A percentile compares a stretch with the other conserved stretches of the same genome.
Conservation (phyloP, 2,329 filamentous ascomycete genomes). For the Arthrobotrys conoides region DNA sequence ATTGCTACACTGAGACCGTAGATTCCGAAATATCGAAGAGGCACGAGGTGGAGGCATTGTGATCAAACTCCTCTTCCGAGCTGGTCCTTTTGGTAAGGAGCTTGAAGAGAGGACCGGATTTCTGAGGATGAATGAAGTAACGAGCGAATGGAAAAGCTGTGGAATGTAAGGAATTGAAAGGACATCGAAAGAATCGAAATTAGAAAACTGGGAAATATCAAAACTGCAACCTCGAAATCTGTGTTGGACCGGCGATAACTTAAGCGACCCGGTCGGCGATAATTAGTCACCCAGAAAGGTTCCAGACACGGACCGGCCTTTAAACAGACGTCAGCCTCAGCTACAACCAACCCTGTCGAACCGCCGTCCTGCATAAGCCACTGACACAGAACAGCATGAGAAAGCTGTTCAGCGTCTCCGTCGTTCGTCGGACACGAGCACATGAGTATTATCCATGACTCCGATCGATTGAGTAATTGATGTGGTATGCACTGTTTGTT, state of each 20-base stretch:
- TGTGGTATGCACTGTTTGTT: too few species aligned
- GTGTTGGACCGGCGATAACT: constrained; percentile 36
- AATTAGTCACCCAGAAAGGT: constrained; percentile 13
- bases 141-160: constrained; percentile 19
- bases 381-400: background rate
- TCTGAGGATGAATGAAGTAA: constrained; percentile 13
- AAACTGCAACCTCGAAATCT: constrained; percentile 51
- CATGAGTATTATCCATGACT: too few species aligned
- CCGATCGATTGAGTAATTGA: too few species aligned
- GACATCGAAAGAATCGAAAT: background rate
- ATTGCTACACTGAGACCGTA: background rate
- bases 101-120: background rate
- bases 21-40: constrained; percentile 38
- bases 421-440: background rate
- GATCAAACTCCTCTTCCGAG: background rate
- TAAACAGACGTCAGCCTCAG: background rate
- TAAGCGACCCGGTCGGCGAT: constrained; percentile 30
- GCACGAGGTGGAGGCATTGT: constrained; percentile 44
- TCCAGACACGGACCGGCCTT: background rate
- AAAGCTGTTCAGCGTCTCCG: background rate
- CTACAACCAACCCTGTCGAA: background rate
- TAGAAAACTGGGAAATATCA: constrained; percentile 23
- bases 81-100: background rate
- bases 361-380: background rate
- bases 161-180: background rate